phyloP scores from a whole-genome alignment of 352 stramenopile genomes.

The Phytophthora macrochlamydospora region DNA sequence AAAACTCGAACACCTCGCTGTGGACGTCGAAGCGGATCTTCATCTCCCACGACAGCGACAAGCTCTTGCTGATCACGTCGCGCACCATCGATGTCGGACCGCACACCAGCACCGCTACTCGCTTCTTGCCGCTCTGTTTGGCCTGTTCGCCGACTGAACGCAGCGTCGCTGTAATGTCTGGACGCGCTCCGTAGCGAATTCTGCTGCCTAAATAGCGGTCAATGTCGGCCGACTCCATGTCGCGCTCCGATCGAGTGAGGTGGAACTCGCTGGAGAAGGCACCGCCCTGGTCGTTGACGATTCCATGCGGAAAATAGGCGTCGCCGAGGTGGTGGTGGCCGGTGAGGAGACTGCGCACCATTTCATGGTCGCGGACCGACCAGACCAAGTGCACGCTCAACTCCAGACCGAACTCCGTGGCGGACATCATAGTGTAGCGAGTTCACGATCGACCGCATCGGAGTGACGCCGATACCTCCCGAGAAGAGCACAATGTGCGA shows the following conservation, averaged over 20 bases:
- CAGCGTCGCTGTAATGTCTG: constrained; percentile 28
- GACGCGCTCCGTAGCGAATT: constrained; percentile 33
- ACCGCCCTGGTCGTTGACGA: constrained; percentile 9
- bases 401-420: constrained; percentile 12
- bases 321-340: constrained; percentile 4
- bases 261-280: constrained; percentile 47
- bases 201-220: constrained; percentile 23
- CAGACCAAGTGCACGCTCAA: constrained; percentile 57
- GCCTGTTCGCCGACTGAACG: constrained; percentile 36
- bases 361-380: constrained; percentile 41
- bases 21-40: constrained; percentile 51
- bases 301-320: constrained; percentile 27
- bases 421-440: constrained; percentile 29
- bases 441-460: constrained; percentile 53
- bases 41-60: constrained; percentile 28
- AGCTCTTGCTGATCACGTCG: constrained; percentile 32
- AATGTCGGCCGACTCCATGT: constrained; percentile 30
- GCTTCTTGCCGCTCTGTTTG: constrained; percentile 26
- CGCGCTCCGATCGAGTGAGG: constrained; percentile 32
- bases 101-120: constrained; percentile 52
- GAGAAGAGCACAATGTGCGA: constrained; percentile 53
- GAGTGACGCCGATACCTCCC: constrained; percentile 54
- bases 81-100: constrained; percentile 38
- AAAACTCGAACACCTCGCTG: constrained; percentile 42
- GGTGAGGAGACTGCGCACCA: constrained; percentile 35